Conservation (phyloP, 2,329 filamentous ascomycete genomes). For the Ophiostoma ips region DNA sequence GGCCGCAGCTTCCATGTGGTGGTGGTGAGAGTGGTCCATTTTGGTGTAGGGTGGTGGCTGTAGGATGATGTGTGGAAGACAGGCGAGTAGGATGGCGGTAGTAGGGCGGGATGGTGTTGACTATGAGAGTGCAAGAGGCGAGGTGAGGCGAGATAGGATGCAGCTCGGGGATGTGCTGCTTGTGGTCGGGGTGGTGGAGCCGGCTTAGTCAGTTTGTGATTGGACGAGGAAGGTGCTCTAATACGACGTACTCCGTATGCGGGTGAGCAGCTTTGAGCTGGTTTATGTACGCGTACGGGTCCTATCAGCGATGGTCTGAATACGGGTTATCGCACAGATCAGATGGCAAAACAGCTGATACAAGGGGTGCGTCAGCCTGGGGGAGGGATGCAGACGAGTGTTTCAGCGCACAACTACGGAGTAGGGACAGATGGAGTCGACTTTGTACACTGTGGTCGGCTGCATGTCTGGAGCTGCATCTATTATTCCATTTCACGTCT, state of each 20-base stretch:
- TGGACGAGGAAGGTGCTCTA: slow-evolving; percentile 4
- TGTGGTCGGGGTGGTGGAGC: neutral
- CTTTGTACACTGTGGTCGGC: neutral
- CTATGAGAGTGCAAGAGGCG: neutral
- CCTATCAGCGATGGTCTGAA: too few relatives aligned
- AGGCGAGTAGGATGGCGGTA: too few relatives aligned
- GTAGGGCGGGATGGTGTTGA: too few relatives aligned
- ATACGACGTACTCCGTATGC: neutral
- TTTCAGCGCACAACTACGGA: neutral
- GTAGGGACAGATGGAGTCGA: neutral
- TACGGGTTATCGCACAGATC: too few relatives aligned
- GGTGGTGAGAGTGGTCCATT: slow-evolving; percentile 33
- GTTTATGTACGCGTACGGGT: neutral
- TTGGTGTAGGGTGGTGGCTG: neutral
- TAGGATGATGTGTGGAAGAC: neutral
- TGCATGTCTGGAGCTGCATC: neutral
- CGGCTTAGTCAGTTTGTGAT: slow-evolving; percentile 11
- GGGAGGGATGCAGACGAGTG: neutral
- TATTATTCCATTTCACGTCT: neutral
- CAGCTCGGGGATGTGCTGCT: neutral
- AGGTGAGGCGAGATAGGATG: neutral
- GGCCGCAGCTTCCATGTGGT: slow-evolving; percentile 24
- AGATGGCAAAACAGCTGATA: neutral
- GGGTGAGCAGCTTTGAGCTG: too few relatives aligned
- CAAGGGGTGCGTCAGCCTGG: neutral